phyloP scores from a whole-genome alignment of 2,329 filamentous ascomycete species.

The Xylariomycetidae sp. region DNA sequence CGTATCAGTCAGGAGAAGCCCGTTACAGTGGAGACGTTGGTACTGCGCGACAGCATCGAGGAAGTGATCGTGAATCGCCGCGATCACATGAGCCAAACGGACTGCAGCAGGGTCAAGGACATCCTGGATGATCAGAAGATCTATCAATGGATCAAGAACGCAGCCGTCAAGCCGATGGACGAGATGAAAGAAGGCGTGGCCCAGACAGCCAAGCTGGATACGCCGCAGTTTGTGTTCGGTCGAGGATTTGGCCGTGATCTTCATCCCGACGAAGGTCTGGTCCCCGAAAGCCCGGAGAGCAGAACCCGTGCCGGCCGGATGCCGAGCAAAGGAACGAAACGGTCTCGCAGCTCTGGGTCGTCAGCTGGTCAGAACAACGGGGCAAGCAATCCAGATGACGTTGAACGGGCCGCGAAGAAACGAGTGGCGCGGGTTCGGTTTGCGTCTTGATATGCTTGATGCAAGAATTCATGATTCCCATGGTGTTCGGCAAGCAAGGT shows the following conservation, averaged over 20 bases:
- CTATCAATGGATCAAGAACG: conserved; percentile 54
- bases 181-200: conserved; percentile 28
- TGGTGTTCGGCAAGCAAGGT: no score
- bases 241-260: conserved; percentile 37
- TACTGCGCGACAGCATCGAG: conserved; percentile 74
- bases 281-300: conserved; percentile 20
- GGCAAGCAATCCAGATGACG: conserved; percentile 6
- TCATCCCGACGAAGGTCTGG: conserved; percentile 41
- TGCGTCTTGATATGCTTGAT: no score
- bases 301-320: conserved; percentile 9
- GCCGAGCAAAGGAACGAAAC: no score
- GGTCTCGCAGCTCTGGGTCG: no score
- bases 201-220: conserved; percentile 42
- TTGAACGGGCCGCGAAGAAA: no score
- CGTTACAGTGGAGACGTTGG: conserved; percentile 80
- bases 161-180: conserved; percentile 34
- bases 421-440: no score
- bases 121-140: conserved; percentile 53
- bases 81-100: conserved; percentile 65
- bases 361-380: conserved; percentile 13
- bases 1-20: conserved; percentile 76
- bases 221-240: conserved; percentile 46
- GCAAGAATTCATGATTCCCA: no score
- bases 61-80: conserved; percentile 73
- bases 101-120: conserved; percentile 49